phyloP scores from a whole-genome alignment of 345 rosid genomes.

The Eutrema heterophyllum region DNA sequence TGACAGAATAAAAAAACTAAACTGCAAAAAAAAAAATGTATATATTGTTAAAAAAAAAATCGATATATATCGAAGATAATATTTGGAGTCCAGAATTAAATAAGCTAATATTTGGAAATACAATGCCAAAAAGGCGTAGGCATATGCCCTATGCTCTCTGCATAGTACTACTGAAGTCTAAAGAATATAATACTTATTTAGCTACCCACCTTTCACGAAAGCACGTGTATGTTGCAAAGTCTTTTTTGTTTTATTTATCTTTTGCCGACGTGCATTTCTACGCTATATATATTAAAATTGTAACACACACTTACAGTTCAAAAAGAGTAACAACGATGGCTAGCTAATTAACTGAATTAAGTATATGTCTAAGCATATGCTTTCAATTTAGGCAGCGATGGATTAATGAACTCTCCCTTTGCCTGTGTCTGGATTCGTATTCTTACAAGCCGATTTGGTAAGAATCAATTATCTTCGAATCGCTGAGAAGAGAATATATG shows the following conservation, averaged over 20 bases:
- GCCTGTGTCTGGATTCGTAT: conserved; percentile 23
- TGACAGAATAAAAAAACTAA: too few relatives aligned
- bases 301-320: neutral
- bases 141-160: neutral
- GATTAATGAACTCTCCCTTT: conserved; percentile 14
- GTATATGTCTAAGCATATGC: conserved; percentile 35
- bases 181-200: conserved; percentile 16
- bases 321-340: conserved; percentile 16
- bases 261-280: conserved; percentile 11
- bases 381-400: conserved; percentile 13
- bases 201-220: conserved; percentile 11
- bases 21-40: too few relatives aligned
- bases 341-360: neutral
- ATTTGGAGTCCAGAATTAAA: neutral
- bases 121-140: neutral
- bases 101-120: neutral
- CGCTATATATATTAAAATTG: neutral
- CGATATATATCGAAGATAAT: neutral
- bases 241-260: neutral
- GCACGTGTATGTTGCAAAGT: conserved; percentile 11
- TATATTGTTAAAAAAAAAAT: neutral
- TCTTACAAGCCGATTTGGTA: conserved; percentile 9
- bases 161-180: neutral
- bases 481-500: conserved; percentile 20
- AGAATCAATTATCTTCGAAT: conserved; percentile 24